Conservation (phyloP, 1,139 yeast genomes). For the Suhomyces taliae region DNA sequence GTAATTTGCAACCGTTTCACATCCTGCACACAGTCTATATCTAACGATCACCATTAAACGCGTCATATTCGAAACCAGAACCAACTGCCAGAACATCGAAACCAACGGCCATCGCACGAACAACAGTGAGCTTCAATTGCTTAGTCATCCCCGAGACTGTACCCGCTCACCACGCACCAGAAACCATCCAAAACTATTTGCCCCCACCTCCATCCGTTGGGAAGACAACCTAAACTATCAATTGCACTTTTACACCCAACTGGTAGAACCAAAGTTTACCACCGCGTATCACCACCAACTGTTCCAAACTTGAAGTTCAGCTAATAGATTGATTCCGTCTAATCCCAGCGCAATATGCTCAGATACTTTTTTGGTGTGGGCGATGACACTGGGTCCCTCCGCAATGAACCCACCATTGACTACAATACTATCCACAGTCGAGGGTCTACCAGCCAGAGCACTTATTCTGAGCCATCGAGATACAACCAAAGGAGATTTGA, state of each 20-base stretch:
- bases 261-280: no score
- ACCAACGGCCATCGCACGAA: no score
- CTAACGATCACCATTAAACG: not conserved
- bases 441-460: not conserved
- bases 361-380: slow-evolving; percentile 14
- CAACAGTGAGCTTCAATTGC: no score
- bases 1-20: not conserved
- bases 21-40: not conserved
- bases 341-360: slow-evolving; percentile 6
- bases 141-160: no score
- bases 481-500: not conserved
- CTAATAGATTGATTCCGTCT: no score
- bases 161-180: no score
- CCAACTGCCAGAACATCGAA: no score
- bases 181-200: no score
- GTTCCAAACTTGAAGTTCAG: not conserved
- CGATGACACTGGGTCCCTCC: slow-evolving; percentile 21
- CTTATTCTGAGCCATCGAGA: not conserved
- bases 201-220: no score
- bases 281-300: not conserved
- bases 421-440: slow-evolving; percentile 29
- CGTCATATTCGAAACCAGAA: not conserved
- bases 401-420: slow-evolving; percentile 42
- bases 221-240: no score
- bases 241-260: no score